Conservation (phyloP, 2,329 filamentous ascomycete genomes). For the Fusarium musae region DNA sequence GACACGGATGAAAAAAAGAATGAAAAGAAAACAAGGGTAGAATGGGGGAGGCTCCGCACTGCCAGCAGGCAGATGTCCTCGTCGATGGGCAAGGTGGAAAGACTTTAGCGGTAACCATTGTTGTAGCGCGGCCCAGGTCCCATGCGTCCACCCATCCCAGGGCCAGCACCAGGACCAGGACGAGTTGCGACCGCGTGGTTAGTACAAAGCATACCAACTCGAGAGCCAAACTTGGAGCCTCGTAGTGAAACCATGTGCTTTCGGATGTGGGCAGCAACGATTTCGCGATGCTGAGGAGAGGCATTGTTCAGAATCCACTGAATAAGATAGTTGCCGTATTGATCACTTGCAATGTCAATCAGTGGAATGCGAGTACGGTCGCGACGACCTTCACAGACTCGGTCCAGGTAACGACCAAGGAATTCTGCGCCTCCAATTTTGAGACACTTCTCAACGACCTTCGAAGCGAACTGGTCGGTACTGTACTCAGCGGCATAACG, state of each 20-base stretch:
- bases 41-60: constrained; percentile 4
- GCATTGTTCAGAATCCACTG: constrained; percentile 96
- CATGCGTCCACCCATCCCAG: constrained; percentile 68
- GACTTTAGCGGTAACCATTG: constrained; percentile 64
- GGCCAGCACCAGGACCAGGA: constrained; percentile 83
- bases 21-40: constrained; percentile 35
- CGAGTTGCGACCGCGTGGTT: constrained; percentile 91
- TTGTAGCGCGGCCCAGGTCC: constrained; percentile 69
- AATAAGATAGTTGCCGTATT: constrained; percentile 98
- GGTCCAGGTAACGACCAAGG: constrained; percentile 89
- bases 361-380: constrained; percentile 95
- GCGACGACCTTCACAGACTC: constrained; percentile 89
- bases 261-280: constrained; percentile 92
- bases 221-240: constrained; percentile 97
- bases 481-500: constrained; percentile 95
- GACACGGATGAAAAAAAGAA: constrained; percentile 44
- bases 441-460: constrained; percentile 98
- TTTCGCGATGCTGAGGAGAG: constrained; percentile 86
- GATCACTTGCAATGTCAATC: constrained; percentile 98
- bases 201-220: constrained; percentile 98
- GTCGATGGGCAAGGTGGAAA: not conserved
- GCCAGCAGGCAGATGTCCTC: constrained; percentile 1
- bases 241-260: constrained; percentile 99
- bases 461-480: constrained; percentile 98
- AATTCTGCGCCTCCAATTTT: constrained; percentile 96